Evolutionary conservation across 208 protist species (phyloP), one percentile per base, ranked within the genome.

Genomic region (Leishmania martiniquensis): DNA sequence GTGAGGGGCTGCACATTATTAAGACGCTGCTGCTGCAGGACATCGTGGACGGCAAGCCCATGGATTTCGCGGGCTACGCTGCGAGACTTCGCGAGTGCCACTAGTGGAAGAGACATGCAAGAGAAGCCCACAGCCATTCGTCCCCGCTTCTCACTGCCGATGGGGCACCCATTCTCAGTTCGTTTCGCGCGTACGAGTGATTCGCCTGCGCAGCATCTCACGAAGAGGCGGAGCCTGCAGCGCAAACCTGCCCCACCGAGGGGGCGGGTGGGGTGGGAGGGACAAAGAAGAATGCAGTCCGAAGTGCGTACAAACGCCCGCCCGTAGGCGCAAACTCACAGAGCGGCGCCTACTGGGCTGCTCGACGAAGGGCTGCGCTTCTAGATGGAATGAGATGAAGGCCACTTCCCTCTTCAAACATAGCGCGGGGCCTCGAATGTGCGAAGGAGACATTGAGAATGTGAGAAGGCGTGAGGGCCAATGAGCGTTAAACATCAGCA

Each of bases 11-110:
- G 45, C 73, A 32, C 29, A 51, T 34, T 4, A 66, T 90, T 6
- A 85, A 81, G 34, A 22, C 54, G 13, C 44, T 78, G 29, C 20
- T 88, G 22, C 25, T 82, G 44, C 47, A 74, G 32, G 72, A 77
- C 15, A 39, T 88, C 1, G 4, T 66, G 4, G 60, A 68, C 34
- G 80, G 76, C 2, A 60, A 60, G n/a, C 7, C 80, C 1, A 3
- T 83, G 0, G 78, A 85, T 37, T 87, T 81, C 72, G 70, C 71
- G 25, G 72, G 59, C 29, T 73, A 78, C 51, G 75, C 65, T 9
- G 72, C 69, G 29, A 72, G 57, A 29, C 51, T 77, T 17, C 51
- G 60, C 25, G 80, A 55, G 59, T 59, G 39, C 25, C 7, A 57
- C 7, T 66, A n/a, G 39, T 52, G 51, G 15, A 3, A 20, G 29